A percentile compares a stretch with the other conserved stretches of the same genome.
Evolutionary conservation across 495 filamentous ascomycete genomes (phyloP).

Genomic region (Xylaria intraflava): DNA sequence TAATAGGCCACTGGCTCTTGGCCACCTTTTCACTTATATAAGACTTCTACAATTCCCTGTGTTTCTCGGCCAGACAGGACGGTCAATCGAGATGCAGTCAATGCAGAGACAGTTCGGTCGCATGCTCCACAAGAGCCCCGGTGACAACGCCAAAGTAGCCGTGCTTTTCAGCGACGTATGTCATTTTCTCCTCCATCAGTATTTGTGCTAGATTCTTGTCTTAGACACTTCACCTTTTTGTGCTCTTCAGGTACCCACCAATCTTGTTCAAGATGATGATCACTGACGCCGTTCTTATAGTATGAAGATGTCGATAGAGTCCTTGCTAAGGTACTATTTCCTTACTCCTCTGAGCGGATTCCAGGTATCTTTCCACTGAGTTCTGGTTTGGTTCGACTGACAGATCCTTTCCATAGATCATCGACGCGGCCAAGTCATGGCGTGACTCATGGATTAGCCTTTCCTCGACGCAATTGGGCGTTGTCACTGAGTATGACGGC

Average conservation of each 20-base stretch:
- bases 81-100: slow-evolving; percentile 59
- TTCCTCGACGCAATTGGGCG: slow-evolving; percentile 60
- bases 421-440: slow-evolving; percentile 76
- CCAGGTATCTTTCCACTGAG: neutral
- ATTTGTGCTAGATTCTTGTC: neutral
- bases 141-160: slow-evolving; percentile 72
- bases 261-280: neutral
- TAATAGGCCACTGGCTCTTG: too few species aligned
- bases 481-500: slow-evolving; percentile 64
- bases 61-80: neutral
- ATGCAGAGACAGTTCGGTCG: slow-evolving; percentile 71
- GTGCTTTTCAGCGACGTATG: slow-evolving; percentile 60
- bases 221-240: neutral
- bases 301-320: slow-evolving; percentile 80
- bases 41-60: neutral
- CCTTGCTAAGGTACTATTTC: slow-evolving; percentile 55
- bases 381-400: neutral
- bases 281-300: neutral
- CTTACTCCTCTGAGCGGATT: neutral
- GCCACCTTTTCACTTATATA: neutral
- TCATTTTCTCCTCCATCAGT: neutral
- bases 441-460: slow-evolving; percentile 79
- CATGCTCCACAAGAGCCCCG: slow-evolving; percentile 59
- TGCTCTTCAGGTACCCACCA: neutral
- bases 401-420: slow-evolving; percentile 49